Evolutionary conservation across 2,329 filamentous ascomycete species (phyloP).

Genomic region (Alternaria longipes): DNA sequence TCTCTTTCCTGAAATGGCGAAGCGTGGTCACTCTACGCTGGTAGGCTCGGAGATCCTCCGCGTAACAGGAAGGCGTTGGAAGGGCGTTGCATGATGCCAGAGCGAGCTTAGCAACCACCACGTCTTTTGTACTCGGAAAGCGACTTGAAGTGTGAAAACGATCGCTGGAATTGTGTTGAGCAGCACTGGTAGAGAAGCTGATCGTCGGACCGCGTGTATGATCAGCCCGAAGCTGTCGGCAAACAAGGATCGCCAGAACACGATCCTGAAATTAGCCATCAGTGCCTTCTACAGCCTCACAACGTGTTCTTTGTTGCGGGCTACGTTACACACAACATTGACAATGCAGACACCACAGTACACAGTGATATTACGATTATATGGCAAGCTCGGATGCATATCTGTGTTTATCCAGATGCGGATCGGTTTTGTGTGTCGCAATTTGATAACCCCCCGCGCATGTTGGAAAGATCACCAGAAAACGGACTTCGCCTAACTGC

Average conservation of each 20-base stretch:
- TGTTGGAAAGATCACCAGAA: not conserved
- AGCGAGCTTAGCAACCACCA: not conserved
- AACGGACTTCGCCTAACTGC: not conserved
- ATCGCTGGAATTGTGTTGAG: not conserved
- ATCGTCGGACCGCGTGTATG: not conserved
- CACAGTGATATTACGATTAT: not conserved
- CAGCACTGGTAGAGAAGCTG: not conserved
- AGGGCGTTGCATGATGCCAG: not conserved
- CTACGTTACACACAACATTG: not conserved
- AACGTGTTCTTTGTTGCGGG: not conserved
- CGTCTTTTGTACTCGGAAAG: not conserved
- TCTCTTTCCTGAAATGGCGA: not conserved
- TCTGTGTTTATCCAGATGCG: not conserved
- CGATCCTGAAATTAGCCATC: not conserved
- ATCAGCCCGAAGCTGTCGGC: not conserved
- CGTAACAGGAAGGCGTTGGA: not conserved
- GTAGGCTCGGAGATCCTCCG: slow-evolving; percentile 2
- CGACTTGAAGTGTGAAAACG: too few relatives aligned
- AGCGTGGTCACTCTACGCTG: not conserved
- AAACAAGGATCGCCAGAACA: not conserved
- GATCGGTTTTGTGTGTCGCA: not conserved
- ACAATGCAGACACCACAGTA: not conserved
- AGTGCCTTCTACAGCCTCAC: not conserved
- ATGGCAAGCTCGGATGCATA: not conserved
- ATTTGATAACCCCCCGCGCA: not conserved